Conservation (phyloP, 345 rosid genomes). For the Trapa bicornis region DNA sequence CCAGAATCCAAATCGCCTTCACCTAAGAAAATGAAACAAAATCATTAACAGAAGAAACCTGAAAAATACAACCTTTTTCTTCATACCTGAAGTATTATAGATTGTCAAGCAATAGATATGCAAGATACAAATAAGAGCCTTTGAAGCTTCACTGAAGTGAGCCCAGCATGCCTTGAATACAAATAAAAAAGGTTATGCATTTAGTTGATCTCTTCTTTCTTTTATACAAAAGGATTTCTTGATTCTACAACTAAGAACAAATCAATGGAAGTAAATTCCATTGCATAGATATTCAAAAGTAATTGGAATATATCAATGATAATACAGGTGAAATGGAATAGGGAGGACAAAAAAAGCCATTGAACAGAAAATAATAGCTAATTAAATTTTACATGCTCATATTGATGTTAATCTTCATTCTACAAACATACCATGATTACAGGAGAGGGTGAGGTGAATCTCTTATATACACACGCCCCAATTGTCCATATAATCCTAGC, state of each 20-base stretch:
- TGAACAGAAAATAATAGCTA: too few species aligned
- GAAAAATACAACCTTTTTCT: neutral
- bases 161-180: slow-evolving; percentile 78
- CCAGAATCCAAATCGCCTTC: neutral
- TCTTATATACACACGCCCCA: slow-evolving; percentile 57
- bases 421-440: slow-evolving; percentile 35
- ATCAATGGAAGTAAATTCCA: neutral
- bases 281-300: neutral
- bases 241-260: neutral
- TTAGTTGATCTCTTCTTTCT: neutral
- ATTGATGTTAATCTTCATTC: neutral
- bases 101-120: slow-evolving; percentile 53
- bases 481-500: slow-evolving; percentile 57
- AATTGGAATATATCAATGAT: neutral
- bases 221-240: neutral
- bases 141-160: slow-evolving; percentile 45
- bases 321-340: neutral
- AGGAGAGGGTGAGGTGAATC: slow-evolving; percentile 54
- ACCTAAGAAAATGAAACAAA: neutral
- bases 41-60: neutral
- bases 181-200: neutral
- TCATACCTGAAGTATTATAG: slow-evolving; percentile 67
- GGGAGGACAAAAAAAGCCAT: too few species aligned
- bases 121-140: slow-evolving; percentile 68
- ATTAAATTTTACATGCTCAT: neutral